phyloP scores from a whole-genome alignment of 2,329 filamentous ascomycete species.

The Ophiocordyceps camponoti-floridani region DNA sequence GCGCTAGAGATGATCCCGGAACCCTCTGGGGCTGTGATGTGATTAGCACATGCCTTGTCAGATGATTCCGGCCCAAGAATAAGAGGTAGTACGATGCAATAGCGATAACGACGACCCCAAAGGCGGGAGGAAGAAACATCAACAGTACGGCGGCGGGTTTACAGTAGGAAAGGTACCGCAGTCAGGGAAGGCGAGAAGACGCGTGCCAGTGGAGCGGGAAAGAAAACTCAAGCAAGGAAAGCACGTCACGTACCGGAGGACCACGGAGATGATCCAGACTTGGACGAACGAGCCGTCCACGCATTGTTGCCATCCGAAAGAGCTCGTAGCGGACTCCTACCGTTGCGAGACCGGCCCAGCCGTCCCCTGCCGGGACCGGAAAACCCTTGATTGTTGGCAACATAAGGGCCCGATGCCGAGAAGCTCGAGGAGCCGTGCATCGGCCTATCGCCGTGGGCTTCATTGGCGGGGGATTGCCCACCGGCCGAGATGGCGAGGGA shows the following conservation, averaged over 20 bases:
- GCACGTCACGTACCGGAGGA: constrained; percentile 23
- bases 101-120: too few species aligned
- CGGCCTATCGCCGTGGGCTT: constrained; percentile 8
- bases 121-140: too few species aligned
- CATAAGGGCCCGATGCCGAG: constrained; percentile 27
- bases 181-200: neutral
- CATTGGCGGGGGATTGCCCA: constrained; percentile 12
- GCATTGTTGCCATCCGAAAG: constrained; percentile 39
- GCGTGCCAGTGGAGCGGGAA: neutral
- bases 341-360: constrained; percentile 49
- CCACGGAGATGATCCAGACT: constrained; percentile 25
- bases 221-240: neutral
- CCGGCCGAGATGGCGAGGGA: constrained; percentile 9
- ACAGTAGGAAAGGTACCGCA: neutral
- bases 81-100: neutral
- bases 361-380: constrained; percentile 74
- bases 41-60: neutral
- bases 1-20: constrained; percentile 77
- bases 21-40: constrained; percentile 20
- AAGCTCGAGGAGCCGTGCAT: constrained; percentile 10
- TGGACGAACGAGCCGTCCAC: constrained; percentile 32
- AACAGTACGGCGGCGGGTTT: too few species aligned
- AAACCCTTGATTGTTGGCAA: constrained; percentile 38
- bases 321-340: constrained; percentile 43
- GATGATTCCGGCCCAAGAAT: neutral